Percentiles rank a stretch among this genome's conserved stretches.
phyloP scores from a whole-genome alignment of 1,284 basidiomycete species.

The Cronartium ribicola region DNA sequence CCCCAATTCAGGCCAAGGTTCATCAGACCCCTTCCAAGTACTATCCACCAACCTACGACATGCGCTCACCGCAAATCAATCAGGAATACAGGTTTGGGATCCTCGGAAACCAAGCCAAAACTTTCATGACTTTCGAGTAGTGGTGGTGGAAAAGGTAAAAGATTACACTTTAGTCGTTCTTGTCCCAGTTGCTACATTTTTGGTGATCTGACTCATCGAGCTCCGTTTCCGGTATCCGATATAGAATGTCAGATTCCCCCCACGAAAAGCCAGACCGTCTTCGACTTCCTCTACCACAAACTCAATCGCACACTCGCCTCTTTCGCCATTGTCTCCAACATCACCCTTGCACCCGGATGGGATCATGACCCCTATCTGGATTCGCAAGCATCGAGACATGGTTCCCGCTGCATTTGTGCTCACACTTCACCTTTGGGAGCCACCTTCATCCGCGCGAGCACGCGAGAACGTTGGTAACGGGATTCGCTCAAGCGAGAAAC shows the following conservation, averaged over 20 bases:
- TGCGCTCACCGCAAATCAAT: constrained; percentile 60
- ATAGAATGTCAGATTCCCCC: constrained; percentile 72
- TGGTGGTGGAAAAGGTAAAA: constrained; percentile 71
- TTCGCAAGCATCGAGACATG: constrained; percentile 85
- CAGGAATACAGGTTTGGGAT: constrained; percentile 53
- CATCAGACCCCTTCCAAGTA: constrained; percentile 55
- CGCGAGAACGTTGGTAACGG: constrained; percentile 9
- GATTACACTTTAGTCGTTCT: neutral
- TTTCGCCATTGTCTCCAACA: constrained; percentile 44
- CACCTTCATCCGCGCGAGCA: constrained; percentile 9
- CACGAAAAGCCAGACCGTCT: constrained; percentile 64
- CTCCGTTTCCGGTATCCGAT: neutral
- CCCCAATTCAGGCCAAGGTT: constrained; percentile 43
- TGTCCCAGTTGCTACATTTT: neutral
- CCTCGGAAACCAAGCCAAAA: constrained; percentile 46
- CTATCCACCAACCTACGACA: constrained; percentile 60
- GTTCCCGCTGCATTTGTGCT: constrained; percentile 88
- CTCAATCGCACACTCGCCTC: constrained; percentile 53
- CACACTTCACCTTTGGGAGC: constrained; percentile 74
- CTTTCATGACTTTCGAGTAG: constrained; percentile 68
- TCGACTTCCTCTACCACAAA: constrained; percentile 56
- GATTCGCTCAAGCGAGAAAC: neutral
- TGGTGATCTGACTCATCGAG: constrained; percentile 3
- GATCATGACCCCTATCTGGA: constrained; percentile 92
- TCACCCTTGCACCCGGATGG: constrained; percentile 91